Conservation (phyloP, 225 moss, liverwort and hornwort species). For the Rhytidiadelphus loreus region DNA sequence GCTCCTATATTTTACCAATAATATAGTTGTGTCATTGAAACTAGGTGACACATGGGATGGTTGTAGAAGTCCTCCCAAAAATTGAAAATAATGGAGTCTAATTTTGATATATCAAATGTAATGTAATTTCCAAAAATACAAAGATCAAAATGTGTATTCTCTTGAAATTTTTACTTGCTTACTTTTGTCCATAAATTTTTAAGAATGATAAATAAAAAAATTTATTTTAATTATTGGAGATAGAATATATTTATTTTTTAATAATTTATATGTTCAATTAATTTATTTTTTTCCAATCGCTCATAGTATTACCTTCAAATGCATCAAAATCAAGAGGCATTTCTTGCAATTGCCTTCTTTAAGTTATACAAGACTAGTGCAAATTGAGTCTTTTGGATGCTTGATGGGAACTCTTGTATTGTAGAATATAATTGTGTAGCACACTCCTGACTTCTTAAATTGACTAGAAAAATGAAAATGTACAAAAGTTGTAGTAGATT, state of each 20-base stretch:
- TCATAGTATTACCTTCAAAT: not conserved
- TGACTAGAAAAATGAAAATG: not conserved
- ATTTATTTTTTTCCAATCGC: not conserved
- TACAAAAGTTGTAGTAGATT: too few species aligned
- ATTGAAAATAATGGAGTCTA: not conserved
- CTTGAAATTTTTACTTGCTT: not conserved
- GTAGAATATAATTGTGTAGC: not conserved
- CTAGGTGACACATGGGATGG: too few species aligned
- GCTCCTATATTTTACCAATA: not conserved
- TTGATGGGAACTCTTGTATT: not conserved
- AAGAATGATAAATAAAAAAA: not conserved
- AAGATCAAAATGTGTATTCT: not conserved
- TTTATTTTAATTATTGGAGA: too few species aligned
- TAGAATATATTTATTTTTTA: not conserved
- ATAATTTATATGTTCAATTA: accelerated
- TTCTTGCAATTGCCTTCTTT: not conserved
- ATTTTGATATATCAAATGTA: not conserved
- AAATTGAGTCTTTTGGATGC: not conserved
- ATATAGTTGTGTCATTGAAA: not conserved
- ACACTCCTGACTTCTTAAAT: not conserved
- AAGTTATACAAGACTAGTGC: not conserved
- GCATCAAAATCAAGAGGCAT: not conserved
- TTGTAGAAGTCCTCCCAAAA: not conserved
- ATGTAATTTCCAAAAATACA: not conserved
- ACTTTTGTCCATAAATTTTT: not conserved